Evolutionary conservation across 108 stramenopile species (phyloP).

Genomic region (Pseudonitzschia pungens): DNA sequence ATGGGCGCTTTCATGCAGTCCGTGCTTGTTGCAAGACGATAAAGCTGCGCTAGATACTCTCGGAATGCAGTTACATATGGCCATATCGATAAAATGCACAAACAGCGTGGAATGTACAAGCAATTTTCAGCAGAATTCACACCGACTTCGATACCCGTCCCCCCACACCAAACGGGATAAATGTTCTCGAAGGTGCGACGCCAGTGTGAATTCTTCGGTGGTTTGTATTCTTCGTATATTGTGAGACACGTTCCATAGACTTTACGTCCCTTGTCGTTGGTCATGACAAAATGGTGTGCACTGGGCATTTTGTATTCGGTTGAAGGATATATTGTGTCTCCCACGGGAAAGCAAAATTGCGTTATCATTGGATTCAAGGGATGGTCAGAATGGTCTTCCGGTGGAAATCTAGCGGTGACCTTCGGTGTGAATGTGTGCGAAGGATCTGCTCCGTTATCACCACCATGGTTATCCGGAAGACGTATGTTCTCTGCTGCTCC

Average conservation of each 20-base stretch:
- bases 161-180: slow-evolving; percentile 21
- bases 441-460: slow-evolving; percentile 2
- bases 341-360: slow-evolving; percentile 80
- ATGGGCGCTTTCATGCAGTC: slow-evolving; percentile 87
- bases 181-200: neutral
- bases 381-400: slow-evolving; percentile 61
- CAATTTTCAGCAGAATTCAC: slow-evolving; percentile 32
- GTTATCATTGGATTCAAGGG: slow-evolving; percentile 84
- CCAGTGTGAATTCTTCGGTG: slow-evolving; percentile 27
- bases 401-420: slow-evolving; percentile 79
- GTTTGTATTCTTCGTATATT: slow-evolving; percentile 76
- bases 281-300: slow-evolving; percentile 86
- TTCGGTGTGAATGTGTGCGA: slow-evolving; percentile 54
- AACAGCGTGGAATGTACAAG: slow-evolving; percentile 82
- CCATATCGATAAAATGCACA: slow-evolving; percentile 93
- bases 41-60: slow-evolving; percentile 88
- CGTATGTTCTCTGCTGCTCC: slow-evolving; percentile 45
- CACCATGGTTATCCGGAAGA: slow-evolving; percentile 19
- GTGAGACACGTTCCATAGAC: slow-evolving; percentile 85
- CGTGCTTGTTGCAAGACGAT: slow-evolving; percentile 88
- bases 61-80: slow-evolving; percentile 92
- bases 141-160: slow-evolving; percentile 48
- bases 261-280: slow-evolving; percentile 78
- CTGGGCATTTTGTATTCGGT: slow-evolving; percentile 70
- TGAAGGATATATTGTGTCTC: slow-evolving; percentile 63